Base-by-base conservation (phyloP, 257 asterid genomes). In the Gentiana straminea region DNA sequence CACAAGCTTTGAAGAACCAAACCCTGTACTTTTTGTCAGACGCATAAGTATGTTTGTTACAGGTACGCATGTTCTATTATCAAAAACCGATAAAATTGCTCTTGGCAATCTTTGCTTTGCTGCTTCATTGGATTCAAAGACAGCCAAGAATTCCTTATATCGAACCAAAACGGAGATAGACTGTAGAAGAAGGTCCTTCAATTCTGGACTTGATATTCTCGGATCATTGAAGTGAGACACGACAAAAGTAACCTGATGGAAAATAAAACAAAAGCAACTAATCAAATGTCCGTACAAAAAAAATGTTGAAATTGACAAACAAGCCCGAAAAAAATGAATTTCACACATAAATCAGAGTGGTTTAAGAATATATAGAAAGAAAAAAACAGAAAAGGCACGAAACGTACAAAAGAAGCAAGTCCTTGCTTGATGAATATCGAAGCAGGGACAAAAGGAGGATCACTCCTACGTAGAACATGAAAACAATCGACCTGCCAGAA, bases 171-270 rank as follows among this genome's bases (percentile, higher is more conserved):
- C 94, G 32, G 94, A 82, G 51, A 90, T 86, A 33, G 98, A 90
- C 67, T 90, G 98, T 64, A 90, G 94, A 71, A 90, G 96, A 65
- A 86, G 98, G 77, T 90, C 98, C 73, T 75, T 83, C 51, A 86
- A 73, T 70, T 82, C 96, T 6, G 95, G 95, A 54, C 94, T 84
- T 10, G 96, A 81, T 69, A 90, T 90, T 68, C 98, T 82, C 62
- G 94, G 87, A 77, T 90, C 98, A 54, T 82, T 73, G 78, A 86
- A 90, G 79, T 90, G 98, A 60, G 80, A 73, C 65, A 86, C 95
- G 13, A 81, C 74, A 38, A 90, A 84, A 59, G 96, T 86, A 51
- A 90, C 91, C 98, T 90, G 81, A 60, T 43, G 24, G 73, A 60
- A 55, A 69, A 51, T 4, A 1, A 41, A 8, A 45, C 41, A 51